A percentile compares a stretch with the other conserved stretches of the same genome.
Conservation (phyloP, 768 basidiomycete genomes). For the Lepiota venenata region DNA sequence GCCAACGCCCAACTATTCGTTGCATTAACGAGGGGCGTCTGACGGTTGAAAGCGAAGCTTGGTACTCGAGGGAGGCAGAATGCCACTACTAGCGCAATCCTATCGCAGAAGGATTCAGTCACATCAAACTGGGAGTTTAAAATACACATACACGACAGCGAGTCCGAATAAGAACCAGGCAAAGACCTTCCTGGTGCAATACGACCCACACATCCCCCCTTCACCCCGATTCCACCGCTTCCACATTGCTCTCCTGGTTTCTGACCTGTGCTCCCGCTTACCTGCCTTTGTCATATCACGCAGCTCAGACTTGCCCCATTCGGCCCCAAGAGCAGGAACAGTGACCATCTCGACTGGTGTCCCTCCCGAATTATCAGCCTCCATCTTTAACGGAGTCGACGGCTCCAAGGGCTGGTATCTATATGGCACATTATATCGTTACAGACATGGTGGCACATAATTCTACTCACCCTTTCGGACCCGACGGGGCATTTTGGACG, state of each 20-base stretch:
- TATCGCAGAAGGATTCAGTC: slow-evolving; percentile 19
- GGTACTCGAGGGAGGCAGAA: slow-evolving; percentile 87
- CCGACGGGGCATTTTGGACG: slow-evolving; percentile 29
- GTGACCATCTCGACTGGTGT: slow-evolving; percentile 84
- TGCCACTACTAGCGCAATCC: slow-evolving; percentile 67
- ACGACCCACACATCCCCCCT: slow-evolving; percentile 74
- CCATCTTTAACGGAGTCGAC: slow-evolving; percentile 31
- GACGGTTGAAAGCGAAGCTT: slow-evolving; percentile 55
- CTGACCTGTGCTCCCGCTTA: slow-evolving; percentile 57
- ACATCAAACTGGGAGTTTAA: neutral
- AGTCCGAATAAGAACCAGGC: slow-evolving; percentile 67
- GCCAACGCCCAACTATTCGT: slow-evolving; percentile 54
- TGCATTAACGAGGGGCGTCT: slow-evolving; percentile 55
- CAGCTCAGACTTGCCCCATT: slow-evolving; percentile 84
- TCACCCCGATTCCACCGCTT: slow-evolving; percentile 77
- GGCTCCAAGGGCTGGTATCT: slow-evolving; percentile 45
- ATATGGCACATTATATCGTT: slow-evolving; percentile 10
- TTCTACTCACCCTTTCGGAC: slow-evolving; percentile 40
- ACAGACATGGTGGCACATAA: neutral
- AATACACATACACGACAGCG: slow-evolving; percentile 42
- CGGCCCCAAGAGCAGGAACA: slow-evolving; percentile 86
- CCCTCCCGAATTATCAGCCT: slow-evolving; percentile 26
- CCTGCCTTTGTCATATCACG: slow-evolving; percentile 72
- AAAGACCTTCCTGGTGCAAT: slow-evolving; percentile 69
- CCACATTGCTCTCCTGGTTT: slow-evolving; percentile 56